Percentiles rank a stretch among this genome's conserved stretches.
phyloP scores from a whole-genome alignment of 2,329 filamentous ascomycete genomes.

The Botrytis hyacinthi region DNA sequence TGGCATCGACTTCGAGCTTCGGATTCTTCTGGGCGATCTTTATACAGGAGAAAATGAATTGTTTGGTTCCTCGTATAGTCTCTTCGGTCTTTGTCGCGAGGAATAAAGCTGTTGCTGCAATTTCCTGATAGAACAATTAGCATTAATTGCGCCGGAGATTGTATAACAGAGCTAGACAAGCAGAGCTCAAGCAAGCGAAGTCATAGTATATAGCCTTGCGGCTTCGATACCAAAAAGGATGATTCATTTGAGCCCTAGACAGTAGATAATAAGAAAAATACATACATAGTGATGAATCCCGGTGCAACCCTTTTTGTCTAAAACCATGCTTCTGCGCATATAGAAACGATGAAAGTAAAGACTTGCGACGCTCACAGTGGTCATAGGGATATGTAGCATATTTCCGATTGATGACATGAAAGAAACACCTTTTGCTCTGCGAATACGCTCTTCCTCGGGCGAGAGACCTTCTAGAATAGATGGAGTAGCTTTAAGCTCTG shows the following conservation, averaged over 20 bases:
- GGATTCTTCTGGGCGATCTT: conserved; percentile 94
- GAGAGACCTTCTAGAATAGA: conserved; percentile 80
- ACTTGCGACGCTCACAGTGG: conserved; percentile 86
- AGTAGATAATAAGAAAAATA: conserved; percentile 29
- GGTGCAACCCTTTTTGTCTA: conserved; percentile 54
- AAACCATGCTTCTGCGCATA: conserved; percentile 82
- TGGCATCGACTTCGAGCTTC: conserved; percentile 87
- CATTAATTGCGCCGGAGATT: conserved; percentile 2
- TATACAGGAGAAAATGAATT: conserved; percentile 89
- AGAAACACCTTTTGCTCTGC: conserved; percentile 88
- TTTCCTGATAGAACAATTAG: conserved; percentile 52
- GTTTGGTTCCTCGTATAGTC: conserved; percentile 92
- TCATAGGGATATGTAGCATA: conserved; percentile 85
- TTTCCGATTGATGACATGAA: conserved; percentile 95
- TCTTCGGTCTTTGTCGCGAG: conserved; percentile 97
- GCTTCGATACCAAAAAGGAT: conserved; percentile 14
- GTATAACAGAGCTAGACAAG: background rate
- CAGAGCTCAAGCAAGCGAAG: background rate
- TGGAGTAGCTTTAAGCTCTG: conserved; percentile 79
- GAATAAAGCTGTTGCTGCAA: conserved; percentile 88
- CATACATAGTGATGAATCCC: conserved; percentile 88
- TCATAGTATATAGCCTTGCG: background rate
- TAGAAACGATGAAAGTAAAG: conserved; percentile 96
- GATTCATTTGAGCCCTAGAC: background rate
- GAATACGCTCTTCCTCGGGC: conserved; percentile 72